Base-by-base conservation (phyloP, 495 filamentous ascomycete genomes). In the Symbiotaphrina buchneri region DNA sequence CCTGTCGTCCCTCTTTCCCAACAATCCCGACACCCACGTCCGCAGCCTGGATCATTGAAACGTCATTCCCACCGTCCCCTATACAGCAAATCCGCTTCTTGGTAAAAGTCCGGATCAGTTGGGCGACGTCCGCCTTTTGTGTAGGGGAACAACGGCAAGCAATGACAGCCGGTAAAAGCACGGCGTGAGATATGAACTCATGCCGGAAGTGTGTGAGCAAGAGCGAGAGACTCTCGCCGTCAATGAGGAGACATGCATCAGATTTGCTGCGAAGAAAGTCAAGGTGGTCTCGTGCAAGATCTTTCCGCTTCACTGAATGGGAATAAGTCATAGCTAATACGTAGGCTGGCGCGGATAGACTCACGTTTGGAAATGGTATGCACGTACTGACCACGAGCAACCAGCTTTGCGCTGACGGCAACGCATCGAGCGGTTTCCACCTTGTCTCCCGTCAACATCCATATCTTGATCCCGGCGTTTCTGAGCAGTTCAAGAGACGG, bases 391-490 rank as follows among this genome's bases (percentile, higher is more conserved):
- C 83, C 82, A 33, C 90, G 60, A 5, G 82, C 71, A n/a, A 99
- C 85, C 14, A 99, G 59, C 51, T 93, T 94, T 13, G 84, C 74
- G 41, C 72, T 82, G 20, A 99, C 79, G 10, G 90, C 90, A 5
- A 99, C 85, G 51, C 90, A 99, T 19, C 85, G 71, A 8, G 90
- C 90, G 18, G 90, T 99, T 51, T 99, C 90, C 1, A 94, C 81
- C 51, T 99, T 99, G 58, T 99, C 90, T 19, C 90, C 90, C 0
- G 90, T 99, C 42, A 99, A 57, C 90, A 99, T 99, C 90, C 90
- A 99, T 33, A 95, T 93, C 53, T 92, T 94, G 46, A 99, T 80
- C n/a, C 90, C 90, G 6, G 90, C 90, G 47, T 99, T 95, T 36
- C 90, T 77, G 26, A 99, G 69, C 10, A 95, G 62, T 45, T 99